Percentiles rank a stretch among this genome's conserved stretches.
phyloP scores from a whole-genome alignment of 176 grass and related monocot genomes.

The Hordeum marinum region DNA sequence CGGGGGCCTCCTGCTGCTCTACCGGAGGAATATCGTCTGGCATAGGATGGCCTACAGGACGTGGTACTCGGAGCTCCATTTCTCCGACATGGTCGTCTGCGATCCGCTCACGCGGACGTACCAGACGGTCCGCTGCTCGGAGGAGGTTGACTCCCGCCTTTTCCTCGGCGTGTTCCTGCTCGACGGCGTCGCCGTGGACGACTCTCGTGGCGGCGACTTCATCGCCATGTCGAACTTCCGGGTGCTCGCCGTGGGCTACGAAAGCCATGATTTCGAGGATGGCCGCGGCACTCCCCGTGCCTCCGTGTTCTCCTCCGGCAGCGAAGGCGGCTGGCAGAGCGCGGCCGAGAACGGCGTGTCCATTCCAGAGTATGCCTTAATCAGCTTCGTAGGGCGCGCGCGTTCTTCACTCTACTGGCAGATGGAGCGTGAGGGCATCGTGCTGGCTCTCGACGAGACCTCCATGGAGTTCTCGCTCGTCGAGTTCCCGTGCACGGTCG shows the following conservation, averaged over 20 bases:
- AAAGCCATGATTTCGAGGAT: not conserved
- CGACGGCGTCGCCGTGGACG: not conserved
- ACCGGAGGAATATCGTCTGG: not conserved
- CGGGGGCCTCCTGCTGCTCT: not conserved
- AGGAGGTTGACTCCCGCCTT: not conserved
- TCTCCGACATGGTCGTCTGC: constrained; percentile 3
- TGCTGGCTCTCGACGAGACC: constrained; percentile 17
- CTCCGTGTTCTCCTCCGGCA: not conserved
- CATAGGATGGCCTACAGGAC: not conserved
- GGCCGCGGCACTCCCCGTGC: not conserved
- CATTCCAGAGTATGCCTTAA: not conserved
- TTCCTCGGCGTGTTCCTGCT: constrained; percentile 9
- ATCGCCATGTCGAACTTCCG: not conserved
- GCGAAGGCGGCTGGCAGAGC: not conserved
- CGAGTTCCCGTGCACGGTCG: not conserved
- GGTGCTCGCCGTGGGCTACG: not conserved
- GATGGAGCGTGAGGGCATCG: not conserved
- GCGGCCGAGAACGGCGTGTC: not conserved
- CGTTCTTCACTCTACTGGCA: not conserved
- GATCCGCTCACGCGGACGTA: not conserved
- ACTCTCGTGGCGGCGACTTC: not conserved
- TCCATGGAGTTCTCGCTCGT: constrained; percentile 12
- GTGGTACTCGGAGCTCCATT: not conserved
- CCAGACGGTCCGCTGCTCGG: not conserved
- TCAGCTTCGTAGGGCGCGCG: not conserved